Evolutionary conservation across 2,329 filamentous ascomycete species (phyloP), one percentile per base, ranked within the genome.

Genomic region (Nemania sp.): DNA sequence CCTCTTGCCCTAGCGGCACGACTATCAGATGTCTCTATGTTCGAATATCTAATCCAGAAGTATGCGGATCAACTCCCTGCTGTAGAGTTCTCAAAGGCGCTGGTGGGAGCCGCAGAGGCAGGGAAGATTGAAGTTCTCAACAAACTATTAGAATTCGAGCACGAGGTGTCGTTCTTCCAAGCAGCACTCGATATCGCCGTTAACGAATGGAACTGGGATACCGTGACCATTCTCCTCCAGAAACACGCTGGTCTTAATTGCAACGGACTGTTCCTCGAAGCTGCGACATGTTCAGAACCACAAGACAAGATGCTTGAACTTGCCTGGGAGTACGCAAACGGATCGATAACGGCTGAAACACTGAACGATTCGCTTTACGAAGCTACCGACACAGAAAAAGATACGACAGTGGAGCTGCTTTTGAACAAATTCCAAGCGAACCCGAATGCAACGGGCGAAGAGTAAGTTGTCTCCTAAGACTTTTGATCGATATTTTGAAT

Each of bases 111-210:
- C 4, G 81, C 81, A 2, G 75, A 75, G 11, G 74, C 75, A 1
- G 81, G 81, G n/a, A 75, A 79, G n/a, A 52, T 80, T 0, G 81
- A 82, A 38, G 77, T 80, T 0, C 78, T 83, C 66, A 80, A 79
- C n/a, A 75, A 76, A 29, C 68, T 83, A 0, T 74, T 83, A 4
- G 69, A 76, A n/a, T 82, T 79, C 35, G 54, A 78, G 5, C 79
- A 82, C 18, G 69, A 69, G 0, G 64, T 72, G 11, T 49, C 77
- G 6, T 76, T 74, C 11, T 79, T 79, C 24, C 80, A 83, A 52
- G 29, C 61, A 0, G 79, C 81, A 2, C 71, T 83, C 0, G 71
- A 79, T 2, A 71, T 66, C 0, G 80, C 81, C 0, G 74, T 78
- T 0, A 65, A 66, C 0, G 76, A 78, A 41, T 75, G 73, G 29